These are phyloP conservation scores for Fusarium hostae DNA, from an alignment of 2,329 filamentous ascomycete species.

Conservation along the genomic window DNA sequence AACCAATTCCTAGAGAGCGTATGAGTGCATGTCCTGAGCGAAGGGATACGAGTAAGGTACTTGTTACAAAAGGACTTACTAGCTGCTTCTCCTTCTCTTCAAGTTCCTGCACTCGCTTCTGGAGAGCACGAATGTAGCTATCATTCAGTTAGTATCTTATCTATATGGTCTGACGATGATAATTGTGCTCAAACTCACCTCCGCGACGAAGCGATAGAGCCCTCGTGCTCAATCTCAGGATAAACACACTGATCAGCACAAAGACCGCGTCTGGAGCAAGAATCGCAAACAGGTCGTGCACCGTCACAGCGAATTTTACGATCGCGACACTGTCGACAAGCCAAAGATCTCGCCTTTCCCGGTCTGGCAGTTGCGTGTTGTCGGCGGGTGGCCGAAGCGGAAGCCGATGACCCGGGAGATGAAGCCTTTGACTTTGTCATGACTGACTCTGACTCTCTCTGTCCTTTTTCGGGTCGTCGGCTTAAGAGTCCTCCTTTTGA, in stretches of 20 bases:
- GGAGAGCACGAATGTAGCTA: slow-evolving; percentile 44
- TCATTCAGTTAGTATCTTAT: slow-evolving; percentile 2
- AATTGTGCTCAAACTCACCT: slow-evolving; percentile 32
- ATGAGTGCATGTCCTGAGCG: slow-evolving; percentile 2
- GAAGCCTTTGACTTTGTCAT: slow-evolving; percentile 27
- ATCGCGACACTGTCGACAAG: slow-evolving; percentile 46
- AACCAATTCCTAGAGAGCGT: slow-evolving; percentile 25
- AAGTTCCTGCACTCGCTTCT: slow-evolving; percentile 44
- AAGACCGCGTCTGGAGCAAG: slow-evolving; percentile 40
- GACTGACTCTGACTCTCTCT: neutral
- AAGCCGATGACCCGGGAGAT: slow-evolving; percentile 31
- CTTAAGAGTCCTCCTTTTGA: neutral
- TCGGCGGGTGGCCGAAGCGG: slow-evolving; percentile 36
- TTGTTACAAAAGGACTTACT: slow-evolving; percentile 28
- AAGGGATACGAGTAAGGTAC: neutral
- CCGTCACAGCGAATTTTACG: slow-evolving; percentile 47
- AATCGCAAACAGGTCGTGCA: slow-evolving; percentile 44
- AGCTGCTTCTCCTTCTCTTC: slow-evolving; percentile 43
- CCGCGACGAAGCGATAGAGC: slow-evolving; percentile 44
- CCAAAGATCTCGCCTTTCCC: slow-evolving; percentile 44
- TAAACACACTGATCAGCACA: slow-evolving; percentile 43
- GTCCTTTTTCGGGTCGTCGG: neutral
- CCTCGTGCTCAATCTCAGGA: slow-evolving; percentile 45
- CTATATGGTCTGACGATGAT: neutral
- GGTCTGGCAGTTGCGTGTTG: slow-evolving; percentile 23